Conservation (phyloP, 2,329 filamentous ascomycete genomes). For the Paracamarosporium sp. region DNA sequence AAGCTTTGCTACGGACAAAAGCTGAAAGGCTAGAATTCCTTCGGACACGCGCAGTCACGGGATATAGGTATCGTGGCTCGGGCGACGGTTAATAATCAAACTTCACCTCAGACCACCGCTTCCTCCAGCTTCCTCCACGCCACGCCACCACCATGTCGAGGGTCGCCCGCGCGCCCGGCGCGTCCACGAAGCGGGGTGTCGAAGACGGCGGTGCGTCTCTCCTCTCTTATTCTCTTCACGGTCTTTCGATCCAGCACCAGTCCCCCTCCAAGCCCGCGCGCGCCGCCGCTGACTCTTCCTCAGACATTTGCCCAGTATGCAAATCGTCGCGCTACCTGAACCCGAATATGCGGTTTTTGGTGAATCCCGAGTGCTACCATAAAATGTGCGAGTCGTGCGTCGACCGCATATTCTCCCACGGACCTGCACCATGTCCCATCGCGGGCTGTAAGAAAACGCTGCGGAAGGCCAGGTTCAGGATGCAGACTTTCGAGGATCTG, state of each 20-base stretch:
- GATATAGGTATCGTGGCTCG: too few species aligned
- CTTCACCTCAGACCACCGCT: background rate
- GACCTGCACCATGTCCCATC: slow-evolving; percentile 90
- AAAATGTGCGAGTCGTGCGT: slow-evolving; percentile 98
- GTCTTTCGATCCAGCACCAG: slow-evolving; percentile 35
- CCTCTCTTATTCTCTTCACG: slow-evolving; percentile 37
- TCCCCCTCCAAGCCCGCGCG: slow-evolving; percentile 14
- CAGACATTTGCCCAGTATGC: slow-evolving; percentile 94
- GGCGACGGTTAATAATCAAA: slow-evolving; percentile 20
- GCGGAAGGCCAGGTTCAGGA: slow-evolving; percentile 81
- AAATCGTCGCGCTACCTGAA: slow-evolving; percentile 97
- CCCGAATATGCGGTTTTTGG: slow-evolving; percentile 89
- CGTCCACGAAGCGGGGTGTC: slow-evolving; percentile 34
- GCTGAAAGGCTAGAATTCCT: background rate
- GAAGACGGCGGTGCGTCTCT: slow-evolving; percentile 48
- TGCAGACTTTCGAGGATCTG: slow-evolving; percentile 89
- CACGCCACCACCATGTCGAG: slow-evolving; percentile 42
- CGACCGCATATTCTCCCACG: slow-evolving; percentile 89
- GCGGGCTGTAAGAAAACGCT: slow-evolving; percentile 87
- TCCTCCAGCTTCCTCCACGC: slow-evolving; percentile 3
- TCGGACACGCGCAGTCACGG: background rate
- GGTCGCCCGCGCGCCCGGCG: slow-evolving; percentile 33
- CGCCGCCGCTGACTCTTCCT: slow-evolving; percentile 32
- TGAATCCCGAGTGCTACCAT: slow-evolving; percentile 99
- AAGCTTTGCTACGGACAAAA: background rate